phyloP scores from a whole-genome alignment of 768 basidiomycete genomes.

The Filobasidium floriforme region DNA sequence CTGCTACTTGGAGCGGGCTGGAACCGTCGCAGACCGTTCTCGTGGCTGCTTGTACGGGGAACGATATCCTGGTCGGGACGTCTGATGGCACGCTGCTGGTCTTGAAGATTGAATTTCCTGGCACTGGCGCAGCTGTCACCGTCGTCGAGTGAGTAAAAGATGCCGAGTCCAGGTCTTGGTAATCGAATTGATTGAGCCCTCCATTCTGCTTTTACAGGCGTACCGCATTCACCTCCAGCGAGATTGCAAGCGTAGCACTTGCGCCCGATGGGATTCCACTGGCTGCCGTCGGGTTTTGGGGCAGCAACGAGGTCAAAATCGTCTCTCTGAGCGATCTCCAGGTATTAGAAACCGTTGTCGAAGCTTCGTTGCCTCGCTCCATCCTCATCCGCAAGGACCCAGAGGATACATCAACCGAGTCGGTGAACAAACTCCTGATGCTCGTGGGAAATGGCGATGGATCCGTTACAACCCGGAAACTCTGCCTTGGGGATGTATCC shows the following conservation, averaged over 20 bases:
- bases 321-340: neutral
- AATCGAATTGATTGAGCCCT: neutral
- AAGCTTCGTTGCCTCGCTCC: slow-evolving; percentile 9
- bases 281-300: slow-evolving; percentile 14
- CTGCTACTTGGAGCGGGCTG: slow-evolving; percentile 26
- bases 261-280: neutral
- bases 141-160: slow-evolving; percentile 8
- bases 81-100: slow-evolving; percentile 1
- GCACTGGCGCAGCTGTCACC: neutral
- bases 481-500: neutral
- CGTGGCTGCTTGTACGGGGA: slow-evolving; percentile 9
- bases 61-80: slow-evolving; percentile 11
- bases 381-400: neutral
- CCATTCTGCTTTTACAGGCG: neutral
- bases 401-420: slow-evolving; percentile 20
- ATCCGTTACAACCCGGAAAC: slow-evolving; percentile 15
- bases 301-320: slow-evolving; percentile 6
- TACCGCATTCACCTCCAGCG: neutral
- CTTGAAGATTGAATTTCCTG: slow-evolving; percentile 2
- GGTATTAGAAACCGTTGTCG: neutral
- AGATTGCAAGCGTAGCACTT: slow-evolving; percentile 1
- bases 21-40: slow-evolving; percentile 17
- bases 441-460: slow-evolving; percentile 41
- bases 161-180: neutral
- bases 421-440: slow-evolving; percentile 26